phyloP scores from a whole-genome alignment of 306 rosid species.

The Nissolia schottii region DNA sequence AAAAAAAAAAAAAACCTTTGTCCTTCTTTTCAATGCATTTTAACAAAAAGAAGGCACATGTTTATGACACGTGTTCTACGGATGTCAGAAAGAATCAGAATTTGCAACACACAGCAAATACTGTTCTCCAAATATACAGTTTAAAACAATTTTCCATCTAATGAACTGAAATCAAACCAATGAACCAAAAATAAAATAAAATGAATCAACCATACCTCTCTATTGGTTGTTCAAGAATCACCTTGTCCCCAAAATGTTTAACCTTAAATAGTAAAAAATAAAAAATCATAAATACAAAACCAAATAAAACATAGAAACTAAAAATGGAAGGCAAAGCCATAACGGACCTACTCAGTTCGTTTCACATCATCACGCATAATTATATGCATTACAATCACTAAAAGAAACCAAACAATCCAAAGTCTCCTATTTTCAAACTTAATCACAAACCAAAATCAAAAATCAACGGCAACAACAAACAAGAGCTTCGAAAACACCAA shows the following conservation, averaged over 20 bases:
- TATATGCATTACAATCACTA: background rate
- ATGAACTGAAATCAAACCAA: background rate
- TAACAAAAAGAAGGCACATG: background rate
- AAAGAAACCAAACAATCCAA: background rate
- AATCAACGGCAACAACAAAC: constrained; percentile 14
- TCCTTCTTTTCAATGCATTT: background rate
- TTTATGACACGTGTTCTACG: background rate
- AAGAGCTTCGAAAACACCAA: background rate
- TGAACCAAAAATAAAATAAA: too few relatives aligned
- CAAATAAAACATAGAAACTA: background rate
- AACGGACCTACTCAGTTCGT: background rate
- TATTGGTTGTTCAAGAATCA: constrained; percentile 80
- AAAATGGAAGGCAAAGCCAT: background rate
- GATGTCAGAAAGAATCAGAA: constrained; percentile 9
- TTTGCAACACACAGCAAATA: background rate
- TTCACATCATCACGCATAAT: background rate
- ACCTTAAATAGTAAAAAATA: constrained; percentile 42
- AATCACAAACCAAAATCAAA: constrained; percentile 18
- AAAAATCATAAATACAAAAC: constrained; percentile 16
- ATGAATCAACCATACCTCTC: constrained; percentile 76
- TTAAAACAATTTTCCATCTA: background rate
- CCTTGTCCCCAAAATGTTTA: constrained; percentile 79
- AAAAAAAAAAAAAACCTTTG: background rate
- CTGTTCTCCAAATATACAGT: background rate
- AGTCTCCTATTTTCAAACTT: background rate